Evolutionary conservation across 2,329 filamentous ascomycete species (phyloP).

Genomic region (Onygenales sp.): DNA sequence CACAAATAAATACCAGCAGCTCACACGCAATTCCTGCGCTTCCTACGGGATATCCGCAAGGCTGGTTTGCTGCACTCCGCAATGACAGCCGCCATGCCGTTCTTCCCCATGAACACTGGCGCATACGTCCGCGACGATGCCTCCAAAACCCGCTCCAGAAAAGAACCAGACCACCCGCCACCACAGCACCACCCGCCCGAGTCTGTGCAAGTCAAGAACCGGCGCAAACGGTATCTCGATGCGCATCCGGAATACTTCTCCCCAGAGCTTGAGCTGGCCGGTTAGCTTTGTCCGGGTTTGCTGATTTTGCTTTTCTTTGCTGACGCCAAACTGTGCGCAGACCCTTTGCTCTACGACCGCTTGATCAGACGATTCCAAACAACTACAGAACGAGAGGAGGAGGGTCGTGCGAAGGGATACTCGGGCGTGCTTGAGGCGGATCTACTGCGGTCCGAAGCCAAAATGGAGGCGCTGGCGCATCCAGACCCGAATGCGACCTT

Average conservation of each 20-base stretch:
- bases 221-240: constrained; percentile 66
- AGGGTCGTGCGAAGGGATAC: constrained; percentile 66
- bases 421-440: constrained; percentile 70
- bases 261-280: constrained; percentile 53
- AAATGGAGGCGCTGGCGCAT: constrained; percentile 53
- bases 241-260: constrained; percentile 64
- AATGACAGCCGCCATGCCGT: constrained; percentile 21
- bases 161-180: constrained; percentile 2
- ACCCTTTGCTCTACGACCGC: constrained; percentile 73
- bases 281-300: constrained; percentile 29
- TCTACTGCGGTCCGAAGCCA: constrained; percentile 65
- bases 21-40: not conserved
- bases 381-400: constrained; percentile 60
- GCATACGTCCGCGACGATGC: constrained; percentile 11
- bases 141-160: not conserved
- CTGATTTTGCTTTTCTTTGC: not conserved
- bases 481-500: constrained; percentile 42
- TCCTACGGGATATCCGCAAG: not conserved
- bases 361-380: constrained; percentile 70
- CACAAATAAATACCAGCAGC: no score
- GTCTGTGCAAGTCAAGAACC: constrained; percentile 57
- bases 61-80: not conserved
- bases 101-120: constrained; percentile 26
- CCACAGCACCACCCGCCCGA: constrained; percentile 20
- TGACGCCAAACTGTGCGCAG: constrained; percentile 26